These are phyloP conservation scores for Aspergillus fischeri DNA, from an alignment of 2,329 filamentous ascomycete species.

Conservation along the genomic window DNA sequence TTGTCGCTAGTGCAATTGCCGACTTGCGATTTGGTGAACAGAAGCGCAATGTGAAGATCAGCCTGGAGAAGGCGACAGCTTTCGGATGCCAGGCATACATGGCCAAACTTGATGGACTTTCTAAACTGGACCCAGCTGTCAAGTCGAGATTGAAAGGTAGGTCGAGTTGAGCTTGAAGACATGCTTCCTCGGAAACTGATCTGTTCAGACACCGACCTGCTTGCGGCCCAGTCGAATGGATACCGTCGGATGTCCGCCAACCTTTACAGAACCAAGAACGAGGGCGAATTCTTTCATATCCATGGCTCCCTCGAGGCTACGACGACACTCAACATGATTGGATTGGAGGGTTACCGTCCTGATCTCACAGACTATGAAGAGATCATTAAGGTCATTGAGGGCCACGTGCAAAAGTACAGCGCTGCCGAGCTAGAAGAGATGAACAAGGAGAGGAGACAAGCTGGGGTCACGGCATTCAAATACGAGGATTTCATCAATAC, in stretches of 20 bases:
- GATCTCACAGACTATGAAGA: constrained; percentile 58
- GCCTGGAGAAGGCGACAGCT: constrained; percentile 36
- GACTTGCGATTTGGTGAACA: constrained; percentile 50
- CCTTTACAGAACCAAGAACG: constrained; percentile 63
- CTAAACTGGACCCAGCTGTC: constrained; percentile 35
- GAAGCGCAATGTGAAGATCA: constrained; percentile 33
- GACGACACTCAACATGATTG: constrained; percentile 66
- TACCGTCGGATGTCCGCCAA: constrained; percentile 72
- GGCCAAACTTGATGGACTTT: constrained; percentile 38
- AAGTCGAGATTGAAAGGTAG: constrained; percentile 37
- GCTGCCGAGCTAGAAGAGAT: constrained; percentile 54
- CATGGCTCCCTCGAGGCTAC: constrained; percentile 71
- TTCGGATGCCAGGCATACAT: constrained; percentile 42
- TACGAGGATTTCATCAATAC: constrained; percentile 58
- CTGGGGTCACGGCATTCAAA: constrained; percentile 58
- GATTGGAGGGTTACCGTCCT: constrained; percentile 58
- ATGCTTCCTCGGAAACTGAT: neutral
- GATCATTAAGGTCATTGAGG: constrained; percentile 58
- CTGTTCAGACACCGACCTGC: constrained; percentile 63
- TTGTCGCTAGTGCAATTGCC: constrained; percentile 57
- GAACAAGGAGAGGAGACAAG: constrained; percentile 55
- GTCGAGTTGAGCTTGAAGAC: neutral
- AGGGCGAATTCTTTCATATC: constrained; percentile 68
- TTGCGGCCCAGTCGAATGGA: constrained; percentile 65
- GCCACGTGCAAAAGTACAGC: constrained; percentile 53